These are phyloP conservation scores for Naegleria fowleri DNA, from an alignment of 208 protist genomes.

Conservation along the genomic window DNA sequence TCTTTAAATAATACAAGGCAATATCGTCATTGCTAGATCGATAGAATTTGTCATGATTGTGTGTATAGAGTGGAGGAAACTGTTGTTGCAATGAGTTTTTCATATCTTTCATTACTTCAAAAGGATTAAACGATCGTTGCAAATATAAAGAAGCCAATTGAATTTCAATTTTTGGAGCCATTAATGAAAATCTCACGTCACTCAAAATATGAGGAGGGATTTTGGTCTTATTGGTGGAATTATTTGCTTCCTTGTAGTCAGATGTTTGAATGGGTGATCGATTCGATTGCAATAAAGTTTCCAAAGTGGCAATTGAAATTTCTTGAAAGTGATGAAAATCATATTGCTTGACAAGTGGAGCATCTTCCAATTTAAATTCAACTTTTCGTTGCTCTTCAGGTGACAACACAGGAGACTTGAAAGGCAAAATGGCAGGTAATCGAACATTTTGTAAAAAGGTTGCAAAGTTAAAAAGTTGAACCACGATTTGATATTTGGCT, in stretches of 20 bases:
- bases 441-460: conserved; percentile 6
- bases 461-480: neutral
- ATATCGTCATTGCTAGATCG: neutral
- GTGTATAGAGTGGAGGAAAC: neutral
- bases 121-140: neutral
- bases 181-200: neutral
- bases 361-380: neutral
- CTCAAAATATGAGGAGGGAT: neutral
- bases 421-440: neutral
- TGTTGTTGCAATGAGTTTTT: neutral
- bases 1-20: neutral
- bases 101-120: neutral
- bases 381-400: neutral
- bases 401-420: neutral
- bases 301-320: neutral
- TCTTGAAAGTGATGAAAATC: conserved; percentile 23
- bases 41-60: neutral
- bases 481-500: neutral
- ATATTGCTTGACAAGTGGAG: neutral
- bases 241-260: neutral
- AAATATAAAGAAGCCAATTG: neutral
- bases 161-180: neutral
- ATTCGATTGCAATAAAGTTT: neutral
- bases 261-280: neutral
- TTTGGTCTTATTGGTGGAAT: neutral